Base-by-base conservation (phyloP, 495 filamentous ascomycete species). In the Stereocaulon alpinum region DNA sequence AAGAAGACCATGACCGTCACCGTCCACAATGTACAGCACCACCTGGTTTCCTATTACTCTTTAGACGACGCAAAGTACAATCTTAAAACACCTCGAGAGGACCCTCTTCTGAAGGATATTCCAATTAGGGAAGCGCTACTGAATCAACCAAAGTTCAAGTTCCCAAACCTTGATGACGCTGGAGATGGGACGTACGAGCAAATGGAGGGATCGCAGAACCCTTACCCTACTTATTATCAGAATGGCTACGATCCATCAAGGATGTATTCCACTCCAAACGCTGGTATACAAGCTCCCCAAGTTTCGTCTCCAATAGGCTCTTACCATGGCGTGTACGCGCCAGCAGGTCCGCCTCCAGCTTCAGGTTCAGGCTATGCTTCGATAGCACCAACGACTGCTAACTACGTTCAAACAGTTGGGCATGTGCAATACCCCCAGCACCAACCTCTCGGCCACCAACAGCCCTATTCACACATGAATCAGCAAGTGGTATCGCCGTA, bases 1-100 rank as follows among this genome's bases (percentile, higher is more conserved):
- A 96, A 96, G 75, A 96, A 95, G 77, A 95, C 91, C 0, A 88
- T 95, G 68, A 89, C 84, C 58, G 80, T 96, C 29, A 83, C 78
- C 3, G 79, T 87, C 48, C 71, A 82, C 18, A 82, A 82, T 9
- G 73, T 87, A 6, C 81, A 79, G 4, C 90, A 92, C 68, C 89
- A 94, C 64, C 72, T 96, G 52, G 88, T 95, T 43, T 92, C 86
- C 0, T 96, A 96, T 69, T 96, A 95, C 74, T 87, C 74, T 41
- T 76, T 90, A 27, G 89, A 94, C 66, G 84, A 90, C 44, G 77
- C 85, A 63, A 77, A 76, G 59, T 73, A 78, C 15, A 71, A 63
- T 22, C 73, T 94, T n/a, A 76, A 71, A 47, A 80, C 82, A 3
- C 87, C 87, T 0, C 74, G 77, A 17, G 76, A 84, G 66, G 80